These are phyloP conservation scores for Aspergillus amoenus DNA, from an alignment of 2,329 filamentous ascomycete genomes.

Conservation along the genomic window DNA sequence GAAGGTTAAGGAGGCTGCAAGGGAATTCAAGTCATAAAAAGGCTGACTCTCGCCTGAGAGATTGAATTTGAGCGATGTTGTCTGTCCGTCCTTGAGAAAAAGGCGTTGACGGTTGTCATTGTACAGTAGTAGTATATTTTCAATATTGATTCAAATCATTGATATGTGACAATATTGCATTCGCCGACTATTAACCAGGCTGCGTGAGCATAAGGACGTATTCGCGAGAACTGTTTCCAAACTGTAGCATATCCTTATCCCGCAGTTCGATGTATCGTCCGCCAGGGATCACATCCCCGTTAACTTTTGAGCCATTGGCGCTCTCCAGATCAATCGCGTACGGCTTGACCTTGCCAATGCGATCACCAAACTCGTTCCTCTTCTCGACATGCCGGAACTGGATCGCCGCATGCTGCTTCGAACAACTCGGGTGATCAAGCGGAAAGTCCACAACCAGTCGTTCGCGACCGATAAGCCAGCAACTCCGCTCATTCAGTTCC, in stretches of 20 bases:
- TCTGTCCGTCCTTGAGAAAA: too few species aligned
- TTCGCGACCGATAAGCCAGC: slow-evolving; percentile 88
- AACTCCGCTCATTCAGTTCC: slow-evolving; percentile 72
- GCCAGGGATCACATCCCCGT: slow-evolving; percentile 69
- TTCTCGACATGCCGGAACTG: slow-evolving; percentile 87
- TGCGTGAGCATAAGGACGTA: slow-evolving; percentile 87
- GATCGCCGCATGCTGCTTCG: slow-evolving; percentile 92
- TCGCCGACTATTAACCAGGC: slow-evolving; percentile 17
- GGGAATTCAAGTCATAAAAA: slow-evolving; percentile 11
- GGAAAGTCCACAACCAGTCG: slow-evolving; percentile 75
- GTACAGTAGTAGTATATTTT: too few species aligned
- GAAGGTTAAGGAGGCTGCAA: slow-evolving; percentile 27
- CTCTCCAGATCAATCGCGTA: slow-evolving; percentile 94
- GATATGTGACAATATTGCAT: too few species aligned
- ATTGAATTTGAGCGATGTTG: too few species aligned
- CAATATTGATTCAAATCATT: too few species aligned
- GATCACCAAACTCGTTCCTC: slow-evolving; percentile 83
- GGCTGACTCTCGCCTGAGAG: background rate
- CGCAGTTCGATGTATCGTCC: slow-evolving; percentile 82
- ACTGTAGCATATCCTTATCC: slow-evolving; percentile 84
- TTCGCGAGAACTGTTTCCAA: slow-evolving; percentile 85
- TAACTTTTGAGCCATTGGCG: slow-evolving; percentile 83
- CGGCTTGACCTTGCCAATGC: slow-evolving; percentile 73
- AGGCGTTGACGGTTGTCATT: too few species aligned
- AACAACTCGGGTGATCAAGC: slow-evolving; percentile 87